phyloP scores from a whole-genome alignment of 306 rosid species.

The Cercis canadensis region DNA sequence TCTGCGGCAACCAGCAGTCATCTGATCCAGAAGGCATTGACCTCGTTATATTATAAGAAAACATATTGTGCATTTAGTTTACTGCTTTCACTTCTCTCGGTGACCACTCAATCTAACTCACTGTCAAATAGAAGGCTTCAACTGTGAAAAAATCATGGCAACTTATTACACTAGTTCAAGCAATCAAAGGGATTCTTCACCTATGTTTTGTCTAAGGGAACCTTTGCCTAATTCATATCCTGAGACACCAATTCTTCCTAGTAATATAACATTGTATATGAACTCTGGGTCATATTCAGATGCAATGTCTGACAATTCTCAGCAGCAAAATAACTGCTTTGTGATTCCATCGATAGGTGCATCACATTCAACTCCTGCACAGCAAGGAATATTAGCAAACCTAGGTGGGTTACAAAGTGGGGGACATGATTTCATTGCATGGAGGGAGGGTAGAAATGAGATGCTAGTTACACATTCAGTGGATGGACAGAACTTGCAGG shows the following conservation, averaged over 20 bases:
- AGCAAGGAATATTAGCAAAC: conserved; percentile 58
- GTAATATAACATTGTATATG: conserved; percentile 66
- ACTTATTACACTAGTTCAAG: conserved; percentile 56
- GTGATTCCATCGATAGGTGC: conserved; percentile 52
- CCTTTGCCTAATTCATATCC: conserved; percentile 58
- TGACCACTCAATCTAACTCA: conserved; percentile 23
- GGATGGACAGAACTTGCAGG: conserved; percentile 65
- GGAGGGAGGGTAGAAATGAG: conserved; percentile 70
- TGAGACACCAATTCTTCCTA: conserved; percentile 56
- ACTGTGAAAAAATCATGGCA: conserved; percentile 58
- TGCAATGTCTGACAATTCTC: conserved; percentile 52
- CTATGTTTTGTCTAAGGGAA: conserved; percentile 63
- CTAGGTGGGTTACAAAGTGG: conserved; percentile 50
- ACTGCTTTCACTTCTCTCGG: conserved; percentile 16
- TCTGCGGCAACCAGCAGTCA: background rate
- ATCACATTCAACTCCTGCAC: conserved; percentile 54
- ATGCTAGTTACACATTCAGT: conserved; percentile 54
- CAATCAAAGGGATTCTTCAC: conserved; percentile 55
- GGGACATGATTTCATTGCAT: conserved; percentile 56
- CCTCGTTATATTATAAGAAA: background rate
- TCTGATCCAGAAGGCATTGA: background rate
- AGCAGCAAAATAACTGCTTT: conserved; percentile 59
- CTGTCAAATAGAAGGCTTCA: conserved; percentile 33
- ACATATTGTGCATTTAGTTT: conserved; percentile 18
- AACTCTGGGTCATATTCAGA: conserved; percentile 56